Conservation (phyloP, 441 rosid genomes). For the Brassica hybrid region DNA sequence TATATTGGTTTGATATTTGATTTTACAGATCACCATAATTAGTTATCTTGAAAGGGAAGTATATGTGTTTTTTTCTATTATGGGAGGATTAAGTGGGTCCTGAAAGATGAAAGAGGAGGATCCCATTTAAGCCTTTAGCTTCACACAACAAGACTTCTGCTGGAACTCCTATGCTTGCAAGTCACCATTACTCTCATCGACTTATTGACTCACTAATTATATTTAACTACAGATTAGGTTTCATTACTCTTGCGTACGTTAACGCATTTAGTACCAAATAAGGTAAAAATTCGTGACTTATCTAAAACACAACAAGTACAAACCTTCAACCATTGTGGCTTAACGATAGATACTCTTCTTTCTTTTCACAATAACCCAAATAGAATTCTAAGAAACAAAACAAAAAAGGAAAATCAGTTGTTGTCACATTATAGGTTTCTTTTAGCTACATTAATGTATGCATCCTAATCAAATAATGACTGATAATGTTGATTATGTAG, state of each 20-base stretch:
- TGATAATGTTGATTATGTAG: background rate
- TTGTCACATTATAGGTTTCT: background rate
- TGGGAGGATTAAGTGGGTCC: conserved; percentile 31
- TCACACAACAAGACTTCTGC: conserved; percentile 50
- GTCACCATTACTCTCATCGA: conserved; percentile 23
- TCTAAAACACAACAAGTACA: conserved; percentile 14
- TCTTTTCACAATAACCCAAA: background rate
- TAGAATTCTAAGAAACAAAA: background rate
- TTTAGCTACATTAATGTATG: background rate
- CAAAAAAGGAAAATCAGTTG: background rate
- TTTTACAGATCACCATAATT: background rate
- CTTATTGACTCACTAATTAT: conserved; percentile 18
- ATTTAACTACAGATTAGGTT: background rate
- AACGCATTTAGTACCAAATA: background rate
- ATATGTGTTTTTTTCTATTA: background rate
- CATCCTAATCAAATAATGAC: background rate
- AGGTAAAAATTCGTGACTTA: conserved; percentile 29
- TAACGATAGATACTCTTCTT: background rate
- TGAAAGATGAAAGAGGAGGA: conserved; percentile 1
- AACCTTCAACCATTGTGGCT: background rate
- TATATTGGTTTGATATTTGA: conserved; percentile 10
- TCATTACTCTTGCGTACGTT: background rate
- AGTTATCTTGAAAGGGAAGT: conserved; percentile 4
- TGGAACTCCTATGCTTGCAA: conserved; percentile 33
- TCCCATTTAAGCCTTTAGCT: conserved; percentile 45